These are phyloP conservation scores for Chamaecrista fasciculata DNA, from an alignment of 306 rosid species.

Conservation along the genomic window DNA sequence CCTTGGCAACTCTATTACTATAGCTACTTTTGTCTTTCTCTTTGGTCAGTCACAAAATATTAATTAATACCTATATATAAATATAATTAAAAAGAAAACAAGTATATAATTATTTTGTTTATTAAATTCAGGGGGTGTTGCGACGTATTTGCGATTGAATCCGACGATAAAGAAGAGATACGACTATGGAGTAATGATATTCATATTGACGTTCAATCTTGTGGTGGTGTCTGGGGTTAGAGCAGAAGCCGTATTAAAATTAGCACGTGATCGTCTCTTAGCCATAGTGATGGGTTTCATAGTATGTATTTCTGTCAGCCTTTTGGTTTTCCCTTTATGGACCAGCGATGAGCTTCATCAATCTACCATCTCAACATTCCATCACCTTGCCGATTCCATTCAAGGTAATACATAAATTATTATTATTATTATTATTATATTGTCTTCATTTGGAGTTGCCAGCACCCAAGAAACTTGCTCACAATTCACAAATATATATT, in stretches of 20 bases:
- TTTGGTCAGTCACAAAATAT: slow-evolving; percentile 59
- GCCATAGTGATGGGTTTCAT: slow-evolving; percentile 65
- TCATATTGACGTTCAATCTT: slow-evolving; percentile 74
- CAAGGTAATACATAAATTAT: slow-evolving; percentile 42
- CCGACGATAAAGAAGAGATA: slow-evolving; percentile 74
- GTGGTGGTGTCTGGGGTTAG: slow-evolving; percentile 73
- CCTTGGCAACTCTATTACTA: slow-evolving; percentile 46
- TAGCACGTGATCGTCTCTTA: slow-evolving; percentile 67
- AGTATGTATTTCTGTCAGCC: slow-evolving; percentile 56
- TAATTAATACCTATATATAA: too few species aligned
- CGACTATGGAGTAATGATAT: slow-evolving; percentile 77
- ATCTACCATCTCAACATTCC: slow-evolving; percentile 52
- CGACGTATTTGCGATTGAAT: slow-evolving; percentile 48
- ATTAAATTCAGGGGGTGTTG: slow-evolving; percentile 65
- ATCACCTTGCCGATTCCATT: slow-evolving; percentile 52
- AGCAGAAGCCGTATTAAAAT: slow-evolving; percentile 43
- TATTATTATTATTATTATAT: too few species aligned
- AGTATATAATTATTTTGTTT: too few species aligned
- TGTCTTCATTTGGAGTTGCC: too few species aligned
- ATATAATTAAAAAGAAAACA: too few species aligned
- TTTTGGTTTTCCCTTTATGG: slow-evolving; percentile 74
- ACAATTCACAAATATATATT: too few species aligned
- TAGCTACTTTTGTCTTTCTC: slow-evolving; percentile 52
- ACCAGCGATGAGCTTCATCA: slow-evolving; percentile 85
- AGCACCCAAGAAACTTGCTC: too few species aligned